These are phyloP conservation scores for Clonostachys rosea DNA, from an alignment of 2,329 filamentous ascomycete species.

Conservation along the genomic window DNA sequence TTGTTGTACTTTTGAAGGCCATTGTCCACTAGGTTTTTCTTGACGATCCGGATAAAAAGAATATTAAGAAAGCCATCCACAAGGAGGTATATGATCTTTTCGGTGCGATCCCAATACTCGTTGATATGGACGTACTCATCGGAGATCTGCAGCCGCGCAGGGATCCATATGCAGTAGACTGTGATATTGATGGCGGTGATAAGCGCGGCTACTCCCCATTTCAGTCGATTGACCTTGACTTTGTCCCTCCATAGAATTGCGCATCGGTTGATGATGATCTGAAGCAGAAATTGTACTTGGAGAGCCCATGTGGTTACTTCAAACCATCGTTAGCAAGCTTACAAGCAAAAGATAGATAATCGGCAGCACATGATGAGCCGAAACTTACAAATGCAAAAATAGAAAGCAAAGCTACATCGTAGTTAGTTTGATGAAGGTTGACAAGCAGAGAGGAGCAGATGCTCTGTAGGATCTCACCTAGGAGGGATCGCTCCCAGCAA, in stretches of 20 bases:
- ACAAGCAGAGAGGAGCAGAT: too few relatives aligned
- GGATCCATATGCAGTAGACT: constrained; percentile 46
- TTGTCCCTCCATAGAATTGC: constrained; percentile 34
- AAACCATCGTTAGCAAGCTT: too few relatives aligned
- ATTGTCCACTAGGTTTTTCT: constrained; percentile 35
- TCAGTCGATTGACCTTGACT: constrained; percentile 26
- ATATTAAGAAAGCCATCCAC: constrained; percentile 39
- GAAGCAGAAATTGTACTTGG: constrained; percentile 36
- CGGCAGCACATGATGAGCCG: too few relatives aligned
- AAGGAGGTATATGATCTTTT: constrained; percentile 39
- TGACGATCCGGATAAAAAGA: constrained; percentile 39
- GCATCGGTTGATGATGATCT: constrained; percentile 47
- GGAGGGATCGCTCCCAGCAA: too few relatives aligned
- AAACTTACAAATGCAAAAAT: too few relatives aligned
- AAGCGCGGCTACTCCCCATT: constrained; percentile 33
- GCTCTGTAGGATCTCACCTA: too few relatives aligned
- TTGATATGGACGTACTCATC: constrained; percentile 35
- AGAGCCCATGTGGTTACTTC: constrained; percentile 23
- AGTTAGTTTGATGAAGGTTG: too few relatives aligned
- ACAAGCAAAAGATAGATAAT: too few relatives aligned
- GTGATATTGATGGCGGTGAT: constrained; percentile 41
- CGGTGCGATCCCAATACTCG: constrained; percentile 40
- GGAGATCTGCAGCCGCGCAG: constrained; percentile 33
- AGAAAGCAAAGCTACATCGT: too few relatives aligned
- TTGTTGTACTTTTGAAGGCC: constrained; percentile 42